Evolutionary conservation across 1,139 yeast genomes (phyloP).

Genomic region (Yamadazyma epiphylla): DNA sequence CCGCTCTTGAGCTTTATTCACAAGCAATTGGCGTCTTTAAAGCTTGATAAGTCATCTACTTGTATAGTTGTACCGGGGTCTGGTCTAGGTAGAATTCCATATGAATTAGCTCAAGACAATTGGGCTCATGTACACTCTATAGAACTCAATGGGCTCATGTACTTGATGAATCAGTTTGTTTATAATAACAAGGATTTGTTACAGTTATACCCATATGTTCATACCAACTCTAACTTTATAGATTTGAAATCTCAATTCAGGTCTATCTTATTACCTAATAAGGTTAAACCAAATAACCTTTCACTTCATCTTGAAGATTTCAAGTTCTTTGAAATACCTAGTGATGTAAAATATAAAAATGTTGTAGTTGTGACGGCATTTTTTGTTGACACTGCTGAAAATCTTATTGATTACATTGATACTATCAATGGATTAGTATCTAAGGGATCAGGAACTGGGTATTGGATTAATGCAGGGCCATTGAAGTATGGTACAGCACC

Average conservation of each 20-base stretch:
- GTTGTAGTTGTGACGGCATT: conserved; percentile 67
- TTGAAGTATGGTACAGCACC: conserved; percentile 88
- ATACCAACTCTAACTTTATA: conserved; percentile 68
- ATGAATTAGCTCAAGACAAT: conserved; percentile 43
- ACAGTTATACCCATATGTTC: conserved; percentile 61
- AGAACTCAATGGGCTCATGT: conserved; percentile 74
- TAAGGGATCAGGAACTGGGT: conserved; percentile 36
- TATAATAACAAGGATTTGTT: conserved; percentile 21
- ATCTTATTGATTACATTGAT: conserved; percentile 67
- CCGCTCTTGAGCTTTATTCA: conserved; percentile 52
- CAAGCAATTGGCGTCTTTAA: conserved; percentile 22
- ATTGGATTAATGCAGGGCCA: conserved; percentile 86
- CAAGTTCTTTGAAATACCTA: conserved; percentile 39
- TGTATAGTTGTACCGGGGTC: conserved; percentile 72
- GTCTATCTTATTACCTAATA: conserved; percentile 31
- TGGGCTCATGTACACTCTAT: conserved; percentile 58
- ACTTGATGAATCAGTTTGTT: conserved; percentile 54
- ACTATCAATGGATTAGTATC: conserved; percentile 48
- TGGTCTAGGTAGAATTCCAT: conserved; percentile 71
- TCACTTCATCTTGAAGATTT: conserved; percentile 63
- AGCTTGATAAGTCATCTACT: conserved; percentile 27
- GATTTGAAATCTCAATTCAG: conserved; percentile 51
- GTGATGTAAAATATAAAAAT: conserved; percentile 30
- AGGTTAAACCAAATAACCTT: conserved; percentile 44
- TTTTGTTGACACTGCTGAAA: conserved; percentile 86